These are phyloP conservation scores for Aspergillus ruber DNA, from an alignment of 2,329 filamentous ascomycete species.

Conservation along the genomic window DNA sequence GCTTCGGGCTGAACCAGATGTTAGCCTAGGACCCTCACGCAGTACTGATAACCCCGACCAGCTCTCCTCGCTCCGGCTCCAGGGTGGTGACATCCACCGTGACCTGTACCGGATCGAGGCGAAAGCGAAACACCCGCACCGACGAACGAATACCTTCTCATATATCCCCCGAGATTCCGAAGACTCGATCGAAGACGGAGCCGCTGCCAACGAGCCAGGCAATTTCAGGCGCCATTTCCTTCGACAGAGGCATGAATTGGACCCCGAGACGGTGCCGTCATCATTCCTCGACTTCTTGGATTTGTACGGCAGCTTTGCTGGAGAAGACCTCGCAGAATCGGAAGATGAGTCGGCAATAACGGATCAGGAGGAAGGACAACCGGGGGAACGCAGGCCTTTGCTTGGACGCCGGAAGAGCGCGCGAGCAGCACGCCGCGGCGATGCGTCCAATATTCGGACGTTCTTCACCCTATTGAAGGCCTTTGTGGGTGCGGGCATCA, in stretches of 20 bases:
- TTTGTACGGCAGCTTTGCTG: conserved; percentile 69
- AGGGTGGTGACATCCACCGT: conserved; percentile 72
- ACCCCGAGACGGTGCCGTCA: conserved; percentile 8
- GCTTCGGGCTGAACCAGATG: not conserved
- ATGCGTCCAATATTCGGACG: conserved; percentile 63
- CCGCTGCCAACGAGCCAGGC: conserved; percentile 44
- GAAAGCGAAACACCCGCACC: conserved; percentile 38
- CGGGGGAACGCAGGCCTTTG: conserved; percentile 41
- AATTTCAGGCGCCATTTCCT: conserved; percentile 52
- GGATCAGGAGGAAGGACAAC: conserved; percentile 47
- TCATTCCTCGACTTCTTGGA: conserved; percentile 67
- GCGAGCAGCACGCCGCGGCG: conserved; percentile 45
- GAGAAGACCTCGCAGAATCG: conserved; percentile 58
- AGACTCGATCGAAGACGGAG: conserved; percentile 25
- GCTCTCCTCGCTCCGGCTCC: conserved; percentile 64
- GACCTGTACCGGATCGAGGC: conserved; percentile 70
- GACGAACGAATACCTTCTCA: conserved; percentile 64
- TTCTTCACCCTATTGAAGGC: conserved; percentile 75
- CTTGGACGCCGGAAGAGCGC: conserved; percentile 51
- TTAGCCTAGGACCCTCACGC: not conserved
- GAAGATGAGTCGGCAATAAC: conserved; percentile 50
- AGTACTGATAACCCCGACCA: conserved; percentile 13
- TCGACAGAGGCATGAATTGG: conserved; percentile 24
- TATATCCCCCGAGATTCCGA: conserved; percentile 31
- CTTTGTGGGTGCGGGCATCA: conserved; percentile 73